Evolutionary conservation across 495 filamentous ascomycete species (phyloP).

Genomic region (Annulohypoxylon maeteangense): DNA sequence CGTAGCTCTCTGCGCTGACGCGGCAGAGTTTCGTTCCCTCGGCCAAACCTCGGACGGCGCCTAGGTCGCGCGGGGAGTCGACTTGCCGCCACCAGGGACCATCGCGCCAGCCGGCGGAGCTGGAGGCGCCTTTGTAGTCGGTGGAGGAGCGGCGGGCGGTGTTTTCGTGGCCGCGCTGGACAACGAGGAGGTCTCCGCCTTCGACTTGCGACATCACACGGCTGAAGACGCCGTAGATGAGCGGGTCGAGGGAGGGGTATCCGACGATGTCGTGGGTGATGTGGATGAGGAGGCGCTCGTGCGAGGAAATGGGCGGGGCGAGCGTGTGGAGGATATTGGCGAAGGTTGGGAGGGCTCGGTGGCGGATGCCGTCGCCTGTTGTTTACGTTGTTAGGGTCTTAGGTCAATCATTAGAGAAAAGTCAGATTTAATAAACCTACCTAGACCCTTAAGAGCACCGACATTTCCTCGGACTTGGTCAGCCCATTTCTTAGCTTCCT

Average conservation of each 20-base stretch:
- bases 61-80: conserved; percentile 76
- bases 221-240: conserved; percentile 92
- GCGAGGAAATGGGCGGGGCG: conserved; percentile 95
- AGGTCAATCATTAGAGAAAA: too few relatives aligned
- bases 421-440: conserved; percentile 66
- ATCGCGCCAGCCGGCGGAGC: conserved; percentile 78
- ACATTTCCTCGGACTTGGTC: conserved; percentile 94
- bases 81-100: conserved; percentile 94
- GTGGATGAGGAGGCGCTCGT: conserved; percentile 97
- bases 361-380: conserved; percentile 87
- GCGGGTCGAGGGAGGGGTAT: conserved; percentile 93
- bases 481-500: conserved; percentile 96
- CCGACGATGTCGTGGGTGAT: conserved; percentile 94
- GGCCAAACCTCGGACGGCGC: conserved; percentile 78
- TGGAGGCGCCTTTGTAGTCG: conserved; percentile 65
- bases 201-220: conserved; percentile 99
- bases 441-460: conserved; percentile 78
- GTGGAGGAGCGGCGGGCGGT: conserved; percentile 72
- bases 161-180: conserved; percentile 90
- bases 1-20: conserved; percentile 87
- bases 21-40: conserved; percentile 91
- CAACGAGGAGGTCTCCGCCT: conserved; percentile 94
- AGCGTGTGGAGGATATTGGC: conserved; percentile 93
- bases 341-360: conserved; percentile 92
- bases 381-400: conserved; percentile 33